Evolutionary conservation across 2,329 filamentous ascomycete species (phyloP), one percentile per base, ranked within the genome.

Genomic region (Thermomyces lanuginosus): DNA sequence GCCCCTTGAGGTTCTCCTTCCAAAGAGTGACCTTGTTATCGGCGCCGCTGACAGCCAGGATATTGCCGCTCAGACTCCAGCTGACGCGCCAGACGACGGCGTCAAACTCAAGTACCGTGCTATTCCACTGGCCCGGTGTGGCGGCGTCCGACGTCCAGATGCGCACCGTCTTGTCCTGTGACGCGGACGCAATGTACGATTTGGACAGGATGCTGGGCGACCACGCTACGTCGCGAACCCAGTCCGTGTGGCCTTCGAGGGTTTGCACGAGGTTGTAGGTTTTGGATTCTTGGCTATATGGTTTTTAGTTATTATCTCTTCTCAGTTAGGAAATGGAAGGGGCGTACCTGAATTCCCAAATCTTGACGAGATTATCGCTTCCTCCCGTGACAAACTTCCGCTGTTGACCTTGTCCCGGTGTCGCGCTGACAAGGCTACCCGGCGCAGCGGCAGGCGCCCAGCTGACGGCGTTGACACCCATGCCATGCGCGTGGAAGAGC

Each of bases 201-300:
- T 92, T 93, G 44, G 84, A 80, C 32, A 98, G 66, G 30, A 95
- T 80, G 13, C 83, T 93, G 7, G 89, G 89, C 26, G 79, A 86
- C 89, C 89, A 98, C 8, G 86, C 81, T 8, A 98, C 89, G 53
- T 98, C 89, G 37, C 89, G 75, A 29, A 98, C 89, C 89, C 89
- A 98, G 61, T 95, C 89, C 4, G 72, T 69, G 58, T 98, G 89
- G 36, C 89, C 89, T 39, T 58, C 49, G 38, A 98, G 63, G 7
- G 76, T 59, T 22, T 58, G 52, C 21, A 58, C 58, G 32, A 58
- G 55, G 29, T 57, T 53, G 49, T 71, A 72, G 21, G 53, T 59
- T 35, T 61, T 60, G 20, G 54, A 53, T 37, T 70, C 64, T 4
- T 56, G 44, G 43, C 60, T 67, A 27, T 23, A 28, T 20, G 17